These are phyloP conservation scores for Exophiala oligosperma DNA, from an alignment of 2,329 filamentous ascomycete genomes.

Conservation along the genomic window DNA sequence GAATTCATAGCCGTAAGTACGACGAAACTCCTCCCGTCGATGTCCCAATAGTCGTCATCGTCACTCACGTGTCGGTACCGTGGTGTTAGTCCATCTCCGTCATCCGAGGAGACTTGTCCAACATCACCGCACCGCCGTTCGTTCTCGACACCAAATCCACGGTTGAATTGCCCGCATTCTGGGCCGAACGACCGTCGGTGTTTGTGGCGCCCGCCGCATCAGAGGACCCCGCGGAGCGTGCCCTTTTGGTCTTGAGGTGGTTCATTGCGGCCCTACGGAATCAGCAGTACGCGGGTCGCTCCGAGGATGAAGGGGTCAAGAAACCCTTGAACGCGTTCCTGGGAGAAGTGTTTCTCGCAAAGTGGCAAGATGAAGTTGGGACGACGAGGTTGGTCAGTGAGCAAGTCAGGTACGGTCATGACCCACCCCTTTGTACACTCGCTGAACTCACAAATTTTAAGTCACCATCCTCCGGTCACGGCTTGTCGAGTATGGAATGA, in stretches of 20 bases:
- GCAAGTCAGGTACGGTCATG: slow-evolving; percentile 25
- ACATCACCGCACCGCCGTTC: slow-evolving; percentile 77
- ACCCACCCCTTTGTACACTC: background rate
- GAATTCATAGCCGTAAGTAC: slow-evolving; percentile 32
- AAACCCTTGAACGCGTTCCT: slow-evolving; percentile 30
- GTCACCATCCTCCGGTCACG: slow-evolving; percentile 30
- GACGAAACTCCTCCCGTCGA: background rate
- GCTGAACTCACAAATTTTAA: background rate
- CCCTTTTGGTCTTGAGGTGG: slow-evolving; percentile 90
- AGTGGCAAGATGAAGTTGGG: slow-evolving; percentile 23
- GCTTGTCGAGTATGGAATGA: slow-evolving; percentile 30
- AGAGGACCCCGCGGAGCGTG: slow-evolving; percentile 75
- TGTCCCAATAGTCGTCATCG: too few relatives aligned
- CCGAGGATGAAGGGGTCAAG: slow-evolving; percentile 25
- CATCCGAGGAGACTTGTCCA: slow-evolving; percentile 79
- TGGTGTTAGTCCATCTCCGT: slow-evolving; percentile 64
- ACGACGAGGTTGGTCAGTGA: slow-evolving; percentile 26
- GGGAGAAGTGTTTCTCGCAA: slow-evolving; percentile 26
- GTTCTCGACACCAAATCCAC: slow-evolving; percentile 77
- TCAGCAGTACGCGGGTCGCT: slow-evolving; percentile 52
- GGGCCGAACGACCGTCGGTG: slow-evolving; percentile 74
- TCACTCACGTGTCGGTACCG: too few relatives aligned
- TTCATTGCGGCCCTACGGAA: slow-evolving; percentile 92
- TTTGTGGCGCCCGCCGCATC: slow-evolving; percentile 82
- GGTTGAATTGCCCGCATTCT: slow-evolving; percentile 80